These are phyloP conservation scores for Elsinoe batatas DNA, from an alignment of 2,329 filamentous ascomycete species.

Conservation along the genomic window DNA sequence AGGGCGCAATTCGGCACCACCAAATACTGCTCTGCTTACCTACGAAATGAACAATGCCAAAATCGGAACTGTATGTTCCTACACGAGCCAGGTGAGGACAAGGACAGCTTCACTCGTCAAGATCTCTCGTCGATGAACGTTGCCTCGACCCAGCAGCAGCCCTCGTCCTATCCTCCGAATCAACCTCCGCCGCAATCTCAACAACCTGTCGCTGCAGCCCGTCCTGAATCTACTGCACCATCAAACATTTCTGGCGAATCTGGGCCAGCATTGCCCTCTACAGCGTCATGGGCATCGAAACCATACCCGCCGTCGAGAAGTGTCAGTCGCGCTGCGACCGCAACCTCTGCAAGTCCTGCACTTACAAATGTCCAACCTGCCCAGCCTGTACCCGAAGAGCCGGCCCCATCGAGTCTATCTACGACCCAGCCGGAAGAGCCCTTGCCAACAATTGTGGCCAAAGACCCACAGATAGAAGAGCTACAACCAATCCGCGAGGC, in stretches of 20 bases:
- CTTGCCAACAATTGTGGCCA: constrained; percentile 12
- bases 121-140: constrained; percentile 93
- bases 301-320: constrained; percentile 55
- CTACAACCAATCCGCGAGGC: constrained; percentile 4
- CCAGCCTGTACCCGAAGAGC: constrained; percentile 10
- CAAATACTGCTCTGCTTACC: constrained; percentile 95
- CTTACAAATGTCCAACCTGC: constrained; percentile 29
- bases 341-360: constrained; percentile 72
- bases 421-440: neutral
- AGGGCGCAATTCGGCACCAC: constrained; percentile 77
- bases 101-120: constrained; percentile 90
- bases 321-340: constrained; percentile 72
- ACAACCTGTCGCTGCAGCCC: constrained; percentile 40
- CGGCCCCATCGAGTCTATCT: neutral
- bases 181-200: constrained; percentile 40
- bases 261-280: constrained; percentile 86
- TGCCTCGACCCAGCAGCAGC: constrained; percentile 59
- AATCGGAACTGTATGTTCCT: constrained; percentile 98
- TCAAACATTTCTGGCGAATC: constrained; percentile 32
- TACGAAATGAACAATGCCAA: constrained; percentile 86
- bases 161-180: constrained; percentile 38
- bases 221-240: constrained; percentile 37
- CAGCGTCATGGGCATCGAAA: constrained; percentile 81
- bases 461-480: constrained; percentile 12
- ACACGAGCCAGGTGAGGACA: constrained; percentile 95